A percentile compares a stretch with the other conserved stretches of the same genome.
phyloP scores from a whole-genome alignment of 441 rosid genomes.

The Croton setiger region DNA sequence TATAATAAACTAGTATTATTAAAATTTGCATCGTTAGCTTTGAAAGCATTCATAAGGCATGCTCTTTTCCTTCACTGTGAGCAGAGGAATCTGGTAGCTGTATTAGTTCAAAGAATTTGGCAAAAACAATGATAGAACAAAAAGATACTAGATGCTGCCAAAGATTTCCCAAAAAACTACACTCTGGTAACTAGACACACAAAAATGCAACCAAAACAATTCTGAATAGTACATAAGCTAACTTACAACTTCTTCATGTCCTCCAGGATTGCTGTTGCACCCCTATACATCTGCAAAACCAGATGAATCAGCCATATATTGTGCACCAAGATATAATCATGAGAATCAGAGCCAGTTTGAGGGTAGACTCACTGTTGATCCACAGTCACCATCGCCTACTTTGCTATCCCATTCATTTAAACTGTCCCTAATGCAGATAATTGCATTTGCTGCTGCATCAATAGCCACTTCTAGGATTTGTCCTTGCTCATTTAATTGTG shows the following conservation, averaged over 20 bases:
- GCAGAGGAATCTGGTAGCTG: background rate
- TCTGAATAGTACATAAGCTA: conserved; percentile 14
- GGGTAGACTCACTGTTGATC: conserved; percentile 75
- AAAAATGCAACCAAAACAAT: conserved; percentile 5
- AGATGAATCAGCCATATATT: conserved; percentile 15
- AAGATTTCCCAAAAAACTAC: background rate
- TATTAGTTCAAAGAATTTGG: background rate
- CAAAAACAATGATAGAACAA: background rate
- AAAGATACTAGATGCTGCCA: background rate
- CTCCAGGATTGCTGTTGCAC: conserved; percentile 80
- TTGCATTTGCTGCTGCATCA: conserved; percentile 78
- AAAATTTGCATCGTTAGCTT: background rate
- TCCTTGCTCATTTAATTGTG: conserved; percentile 65
- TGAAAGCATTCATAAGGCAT: background rate
- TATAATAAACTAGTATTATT: background rate
- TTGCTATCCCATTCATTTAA: conserved; percentile 95
- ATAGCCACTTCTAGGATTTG: conserved; percentile 72
- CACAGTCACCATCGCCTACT: conserved; percentile 99
- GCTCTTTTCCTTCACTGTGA: background rate
- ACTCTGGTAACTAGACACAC: too few relatives aligned
- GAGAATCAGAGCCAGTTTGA: conserved; percentile 15
- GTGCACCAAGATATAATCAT: conserved; percentile 16
- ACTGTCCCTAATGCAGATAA: conserved; percentile 55
- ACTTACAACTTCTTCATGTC: conserved; percentile 82
- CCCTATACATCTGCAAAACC: conserved; percentile 70